These are phyloP conservation scores for Colletotrichum shisoi DNA, from an alignment of 2,329 filamentous ascomycete genomes.

Conservation along the genomic window DNA sequence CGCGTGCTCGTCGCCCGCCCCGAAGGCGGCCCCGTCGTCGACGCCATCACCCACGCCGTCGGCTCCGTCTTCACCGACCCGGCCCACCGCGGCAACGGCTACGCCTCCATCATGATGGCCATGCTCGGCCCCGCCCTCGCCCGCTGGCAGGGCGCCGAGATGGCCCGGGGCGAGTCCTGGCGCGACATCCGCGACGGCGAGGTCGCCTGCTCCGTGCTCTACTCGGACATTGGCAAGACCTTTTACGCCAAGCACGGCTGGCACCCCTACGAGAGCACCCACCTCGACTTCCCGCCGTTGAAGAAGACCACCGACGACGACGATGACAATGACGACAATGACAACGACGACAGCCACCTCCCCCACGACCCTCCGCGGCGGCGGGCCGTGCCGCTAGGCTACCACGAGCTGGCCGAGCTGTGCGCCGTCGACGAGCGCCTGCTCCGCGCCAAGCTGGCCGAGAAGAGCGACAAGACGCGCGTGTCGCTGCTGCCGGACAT, in stretches of 20 bases:
- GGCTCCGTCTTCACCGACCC: conserved; percentile 80
- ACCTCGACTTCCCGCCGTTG: conserved; percentile 68
- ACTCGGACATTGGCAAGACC: conserved; percentile 82
- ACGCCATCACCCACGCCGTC: conserved; percentile 75
- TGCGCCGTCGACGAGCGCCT: conserved; percentile 70
- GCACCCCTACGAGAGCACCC: conserved; percentile 75
- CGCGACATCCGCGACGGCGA: conserved; percentile 42
- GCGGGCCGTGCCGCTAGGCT: conserved; percentile 58
- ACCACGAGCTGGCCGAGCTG: conserved; percentile 67
- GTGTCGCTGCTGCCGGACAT: conserved; percentile 75
- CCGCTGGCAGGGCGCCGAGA: conserved; percentile 47
- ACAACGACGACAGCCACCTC: not conserved
- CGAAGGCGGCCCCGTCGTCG: conserved; percentile 50
- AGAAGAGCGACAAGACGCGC: conserved; percentile 54
- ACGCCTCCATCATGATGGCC: conserved; percentile 77
- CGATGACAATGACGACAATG: too few species aligned
- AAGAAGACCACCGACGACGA: conserved; percentile 14
- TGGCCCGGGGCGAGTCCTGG: conserved; percentile 42
- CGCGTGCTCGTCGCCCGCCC: conserved; percentile 57
- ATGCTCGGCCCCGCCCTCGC: conserved; percentile 63
- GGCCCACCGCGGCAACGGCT: conserved; percentile 73
- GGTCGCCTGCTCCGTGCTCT: conserved; percentile 76
- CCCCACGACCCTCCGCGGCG: not conserved
- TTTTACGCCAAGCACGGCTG: conserved; percentile 84
- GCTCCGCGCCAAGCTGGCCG: conserved; percentile 62